Evolutionary conservation across 108 stramenopile genomes (phyloP), one percentile per base, ranked within the genome.

Genomic region (Fragilaria radians): DNA sequence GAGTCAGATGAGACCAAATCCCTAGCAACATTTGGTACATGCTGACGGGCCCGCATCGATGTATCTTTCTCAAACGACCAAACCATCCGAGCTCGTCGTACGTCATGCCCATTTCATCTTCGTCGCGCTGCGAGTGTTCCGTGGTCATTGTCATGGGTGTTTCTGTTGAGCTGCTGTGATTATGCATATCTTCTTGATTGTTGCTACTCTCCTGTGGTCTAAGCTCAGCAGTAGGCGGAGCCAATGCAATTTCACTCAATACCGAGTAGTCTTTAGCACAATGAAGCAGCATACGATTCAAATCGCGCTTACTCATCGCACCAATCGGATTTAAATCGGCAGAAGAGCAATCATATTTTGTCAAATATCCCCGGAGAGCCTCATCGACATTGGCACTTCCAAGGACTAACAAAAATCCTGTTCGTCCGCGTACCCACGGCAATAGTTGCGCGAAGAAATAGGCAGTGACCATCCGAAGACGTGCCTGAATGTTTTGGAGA

Each of bases 81-180:
- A 93, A 99, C 59, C 76, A 65, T 5, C 96, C 90, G 62, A 99
- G 75, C 59, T 99, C 98, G 60, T 85, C 89, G 54, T 99, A 99
- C 0, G 93, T 86, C 98, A 99, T 99, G 29, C 98, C 98, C 98
- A 99, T 99, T 65, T 99, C 98, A 21, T 96, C 96, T 74, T 97
- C 96, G 63, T 96, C 97, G 21, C 81, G 71, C 63, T 97, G 94
- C 2, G 88, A 85, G 64, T 95, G 91, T 50, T 91, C 91, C 0
- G 62, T 78, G 23, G 28, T 34, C 32, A 19, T 49, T n/a, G n/a
- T n/a, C n/a, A n/a, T n/a, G n/a, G n/a, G n/a, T n/a, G n/a, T n/a
- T n/a, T n/a, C n/a, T n/a, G n/a, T n/a, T n/a, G n/a, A n/a, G n/a
- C n/a, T n/a, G n/a, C n/a, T n/a, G n/a, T n/a, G n/a, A n/a, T n/a